Evolutionary conservation across 176 grass and related monocot species (phyloP), one percentile per base, ranked within the genome.

Genomic region (Zoysia japonica): DNA sequence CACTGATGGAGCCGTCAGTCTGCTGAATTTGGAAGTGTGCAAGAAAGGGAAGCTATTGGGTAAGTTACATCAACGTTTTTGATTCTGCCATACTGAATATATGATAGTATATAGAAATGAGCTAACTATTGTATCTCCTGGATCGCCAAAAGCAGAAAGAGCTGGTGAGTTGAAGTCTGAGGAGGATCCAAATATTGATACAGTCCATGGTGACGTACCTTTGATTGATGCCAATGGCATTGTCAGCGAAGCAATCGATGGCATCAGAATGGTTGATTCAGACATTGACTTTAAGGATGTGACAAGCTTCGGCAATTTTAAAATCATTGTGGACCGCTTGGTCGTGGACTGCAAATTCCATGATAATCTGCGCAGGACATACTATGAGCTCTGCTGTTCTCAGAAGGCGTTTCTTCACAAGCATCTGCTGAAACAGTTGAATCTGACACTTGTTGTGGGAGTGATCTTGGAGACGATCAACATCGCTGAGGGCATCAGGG

Each of bases 381-480:
- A 88, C 81, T 88, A 84, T 0, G 76, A 88, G 54, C 86, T 88
- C 7, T 88, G 81, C 56, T 17, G 76, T 16, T 50, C 69, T 12
- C 86, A 80, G 70, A 84, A 80, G 28, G 74, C 54, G 0, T 88
- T 88, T 64, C 76, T 88, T 42, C 81, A 88, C 76, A 79, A 42
- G 63, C 11, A 56, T 12, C 76, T 88, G 39, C 75, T 80, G 11
- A 88, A 83, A 67, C 62, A 61, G 17, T 12, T 88, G 20, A 84
- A 75, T 45, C 38, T 84, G 15, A 56, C 53, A 5, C 86, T 88
- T 0, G 69, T 68, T 0, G 63, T 80, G 40, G 86, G 86, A 5
- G 86, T 79, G 70, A 88, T 88, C 54, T 80, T 69, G 76, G 86
- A 88, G 86, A 88, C 81, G 0, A 41, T 80, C 75, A 80, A 53